A percentile compares a stretch with the other conserved stretches of the same genome.
These are phyloP conservation scores for Elsinoe necatrix DNA, from an alignment of 2,329 filamentous ascomycete species.

Conservation along the genomic window DNA sequence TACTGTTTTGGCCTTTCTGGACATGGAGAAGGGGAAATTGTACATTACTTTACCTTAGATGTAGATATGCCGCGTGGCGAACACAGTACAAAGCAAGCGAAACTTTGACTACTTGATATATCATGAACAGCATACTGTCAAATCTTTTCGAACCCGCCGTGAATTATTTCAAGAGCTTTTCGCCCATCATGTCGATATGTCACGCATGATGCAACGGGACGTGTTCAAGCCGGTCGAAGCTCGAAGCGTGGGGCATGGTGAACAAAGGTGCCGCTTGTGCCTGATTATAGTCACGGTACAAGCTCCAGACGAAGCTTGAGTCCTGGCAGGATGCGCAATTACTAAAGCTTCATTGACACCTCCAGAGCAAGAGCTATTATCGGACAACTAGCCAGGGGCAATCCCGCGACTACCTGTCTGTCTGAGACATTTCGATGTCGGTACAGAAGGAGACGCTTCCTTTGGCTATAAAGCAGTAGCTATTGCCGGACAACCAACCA, in stretches of 20 bases:
- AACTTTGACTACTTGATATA: too few species aligned
- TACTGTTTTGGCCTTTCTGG: not conserved
- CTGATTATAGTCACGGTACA: not conserved
- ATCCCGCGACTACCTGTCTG: too few species aligned
- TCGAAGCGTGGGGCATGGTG: too few species aligned
- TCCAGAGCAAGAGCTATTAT: too few species aligned
- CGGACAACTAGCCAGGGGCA: too few species aligned
- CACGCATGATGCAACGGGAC: not conserved
- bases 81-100: not conserved
- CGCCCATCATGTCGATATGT: too few species aligned
- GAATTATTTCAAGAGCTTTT: too few species aligned
- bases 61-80: conserved; percentile 1
- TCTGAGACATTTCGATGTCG: too few species aligned
- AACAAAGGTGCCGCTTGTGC: not conserved
- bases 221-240: not conserved
- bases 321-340: not conserved
- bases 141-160: too few species aligned
- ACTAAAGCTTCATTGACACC: not conserved
- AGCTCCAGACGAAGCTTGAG: not conserved
- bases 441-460: too few species aligned
- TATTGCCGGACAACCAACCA: not conserved
- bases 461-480: too few species aligned
- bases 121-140: not conserved
- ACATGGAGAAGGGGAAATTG: not conserved
- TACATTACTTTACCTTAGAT: not conserved